A percentile compares a stretch with the other conserved stretches of the same genome.
Conservation (phyloP, 768 basidiomycete species). For the Xerocomellus chrysenteron region DNA sequence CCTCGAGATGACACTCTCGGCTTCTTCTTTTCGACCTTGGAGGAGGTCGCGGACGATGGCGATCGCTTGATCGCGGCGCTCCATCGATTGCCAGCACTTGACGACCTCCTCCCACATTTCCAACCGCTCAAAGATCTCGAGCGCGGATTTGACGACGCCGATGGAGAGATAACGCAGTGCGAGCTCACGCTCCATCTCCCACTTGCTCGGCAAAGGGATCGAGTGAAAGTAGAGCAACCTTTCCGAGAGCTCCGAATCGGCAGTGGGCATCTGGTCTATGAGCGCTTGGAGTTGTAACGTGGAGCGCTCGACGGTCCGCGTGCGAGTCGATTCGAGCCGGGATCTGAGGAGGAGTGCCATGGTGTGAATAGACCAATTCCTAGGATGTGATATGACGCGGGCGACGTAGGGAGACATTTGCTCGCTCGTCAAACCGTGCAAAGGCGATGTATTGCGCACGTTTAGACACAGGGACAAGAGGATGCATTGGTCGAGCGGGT, state of each 20-base stretch:
- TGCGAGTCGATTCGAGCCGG: slow-evolving; percentile 83
- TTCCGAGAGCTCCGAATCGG: slow-evolving; percentile 72
- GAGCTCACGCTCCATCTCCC: slow-evolving; percentile 93
- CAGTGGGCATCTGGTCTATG: slow-evolving; percentile 93
- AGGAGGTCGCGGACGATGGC: slow-evolving; percentile 82
- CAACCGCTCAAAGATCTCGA: slow-evolving; percentile 90
- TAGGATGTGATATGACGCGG: slow-evolving; percentile 84
- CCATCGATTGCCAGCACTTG: slow-evolving; percentile 80
- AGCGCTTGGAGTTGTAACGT: slow-evolving; percentile 92
- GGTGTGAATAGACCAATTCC: slow-evolving; percentile 95
- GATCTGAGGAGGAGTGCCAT: slow-evolving; percentile 94
- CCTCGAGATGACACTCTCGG: slow-evolving; percentile 63
- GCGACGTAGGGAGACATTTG: slow-evolving; percentile 93
- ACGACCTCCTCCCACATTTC: slow-evolving; percentile 99
- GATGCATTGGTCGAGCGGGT: slow-evolving; percentile 92
- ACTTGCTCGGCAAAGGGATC: slow-evolving; percentile 81
- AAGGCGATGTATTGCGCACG: slow-evolving; percentile 84
- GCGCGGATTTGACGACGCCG: slow-evolving; percentile 85
- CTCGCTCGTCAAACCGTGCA: slow-evolving; percentile 85
- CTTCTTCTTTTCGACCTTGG: slow-evolving; percentile 81
- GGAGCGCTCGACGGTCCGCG: slow-evolving; percentile 90
- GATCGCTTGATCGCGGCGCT: slow-evolving; percentile 75
- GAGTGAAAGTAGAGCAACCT: slow-evolving; percentile 79
- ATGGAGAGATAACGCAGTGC: slow-evolving; percentile 79
- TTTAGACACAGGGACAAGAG: slow-evolving; percentile 89